A percentile compares a stretch with the other conserved stretches of the same genome.
phyloP scores from a whole-genome alignment of 139 green algal species.

The Closterium sp. region DNA sequence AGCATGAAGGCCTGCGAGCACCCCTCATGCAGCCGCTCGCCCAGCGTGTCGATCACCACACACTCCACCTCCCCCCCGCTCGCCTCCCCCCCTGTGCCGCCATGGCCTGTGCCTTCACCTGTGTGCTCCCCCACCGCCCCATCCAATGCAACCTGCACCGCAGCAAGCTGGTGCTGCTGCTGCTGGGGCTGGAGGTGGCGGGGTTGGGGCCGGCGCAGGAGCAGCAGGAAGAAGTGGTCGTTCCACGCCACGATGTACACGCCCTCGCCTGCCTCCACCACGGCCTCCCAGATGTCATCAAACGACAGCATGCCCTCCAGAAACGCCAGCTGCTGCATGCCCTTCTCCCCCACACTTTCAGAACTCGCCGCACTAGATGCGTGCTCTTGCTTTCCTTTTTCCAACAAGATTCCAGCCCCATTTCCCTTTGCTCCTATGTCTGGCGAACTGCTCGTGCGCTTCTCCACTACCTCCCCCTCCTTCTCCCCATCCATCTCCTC shows the following conservation, averaged over 20 bases:
- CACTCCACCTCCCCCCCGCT: conserved; percentile 20
- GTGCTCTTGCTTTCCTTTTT: too few relatives aligned
- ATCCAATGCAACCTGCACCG: background rate
- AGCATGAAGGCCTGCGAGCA: conserved; percentile 44
- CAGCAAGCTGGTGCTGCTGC: background rate
- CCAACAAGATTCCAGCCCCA: too few relatives aligned
- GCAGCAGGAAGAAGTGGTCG: conserved; percentile 52
- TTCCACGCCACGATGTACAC: conserved; percentile 53
- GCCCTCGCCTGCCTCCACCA: conserved; percentile 9
- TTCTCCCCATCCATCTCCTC: too few relatives aligned
- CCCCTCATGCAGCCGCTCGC: conserved; percentile 43
- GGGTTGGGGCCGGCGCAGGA: background rate
- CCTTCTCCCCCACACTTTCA: too few relatives aligned
- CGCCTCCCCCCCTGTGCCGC: background rate
- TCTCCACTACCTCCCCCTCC: too few relatives aligned
- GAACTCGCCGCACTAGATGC: too few relatives aligned
- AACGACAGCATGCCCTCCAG: conserved; percentile 41
- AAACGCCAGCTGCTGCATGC: background rate
- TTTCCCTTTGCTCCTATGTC: too few relatives aligned
- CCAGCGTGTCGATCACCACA: conserved; percentile 49
- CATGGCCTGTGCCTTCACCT: background rate
- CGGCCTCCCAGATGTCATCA: conserved; percentile 44
- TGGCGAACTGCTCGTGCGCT: too few relatives aligned
- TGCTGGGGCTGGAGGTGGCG: background rate
- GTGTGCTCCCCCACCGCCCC: background rate